Base-by-base conservation (phyloP, 495 filamentous ascomycete species). In the Bacidia gigantensis region DNA sequence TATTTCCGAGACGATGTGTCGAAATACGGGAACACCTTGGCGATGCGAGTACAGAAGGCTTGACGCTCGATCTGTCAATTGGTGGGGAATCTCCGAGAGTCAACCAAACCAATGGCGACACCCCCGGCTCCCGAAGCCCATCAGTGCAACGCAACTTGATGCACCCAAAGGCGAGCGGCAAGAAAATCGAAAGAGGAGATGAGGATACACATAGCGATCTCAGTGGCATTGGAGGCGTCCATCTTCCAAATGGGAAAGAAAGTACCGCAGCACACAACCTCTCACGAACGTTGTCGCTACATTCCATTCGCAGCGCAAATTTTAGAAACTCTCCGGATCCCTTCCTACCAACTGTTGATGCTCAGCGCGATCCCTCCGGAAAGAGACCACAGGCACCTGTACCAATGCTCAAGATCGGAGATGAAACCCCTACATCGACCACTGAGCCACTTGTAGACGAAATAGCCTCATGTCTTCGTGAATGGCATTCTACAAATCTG, bases 401-500 rank as follows among this genome's bases (percentile, higher is more conserved):
- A 2, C 92, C 92, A 7, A 90, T 95, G 86, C 74, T 98, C 35
- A 95, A 95, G 64, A 87, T 97, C 60, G 93, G 93, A 22, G 92
- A 98, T 57, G 92, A 98, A 70, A 94, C 88, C 0, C 83, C 88
- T 2, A 90, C 85, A 1, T 95, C 87, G 2, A 74, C 78, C 11
- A 78, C 85, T 22, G 92, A 99, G 64, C 92, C 92, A 2, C 70
- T 99, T 51, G 89, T 99, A 11, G 93, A 97, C 65, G 92, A 99
- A 63, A 96, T 97, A 62, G 89, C 89, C 17, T 94, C 87, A 5
- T 97, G 90, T 63, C 68, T 99, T 26, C 79, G 90, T 23, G 92
- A 99, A 72, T 99, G 92, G 92, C 89, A 99, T 65, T 92, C 89
- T 17, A 94, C 87, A 12, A 94, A 95, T 61, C 75, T 98, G 41